phyloP scores from a whole-genome alignment of 305 asterid genomes.

The Fraxinus sp. region DNA sequence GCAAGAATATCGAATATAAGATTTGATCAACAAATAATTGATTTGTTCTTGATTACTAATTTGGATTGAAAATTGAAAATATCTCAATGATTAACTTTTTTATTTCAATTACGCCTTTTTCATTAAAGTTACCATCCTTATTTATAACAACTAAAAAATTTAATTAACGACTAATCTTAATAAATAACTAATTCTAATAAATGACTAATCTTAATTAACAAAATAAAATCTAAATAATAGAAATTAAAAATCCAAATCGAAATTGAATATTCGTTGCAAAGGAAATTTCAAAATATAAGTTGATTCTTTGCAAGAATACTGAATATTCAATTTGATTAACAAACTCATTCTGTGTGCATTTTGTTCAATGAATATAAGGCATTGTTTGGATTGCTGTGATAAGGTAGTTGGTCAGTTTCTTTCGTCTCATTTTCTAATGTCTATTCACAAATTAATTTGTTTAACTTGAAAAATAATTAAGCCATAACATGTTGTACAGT shows the following conservation, averaged over 20 bases:
- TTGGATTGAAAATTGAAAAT: neutral
- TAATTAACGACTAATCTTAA: too few relatives aligned
- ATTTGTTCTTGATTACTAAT: neutral
- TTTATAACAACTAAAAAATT: too few relatives aligned
- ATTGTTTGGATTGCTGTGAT: neutral
- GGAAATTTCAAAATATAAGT: too few relatives aligned
- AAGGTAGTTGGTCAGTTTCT: neutral
- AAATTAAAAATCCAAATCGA: too few relatives aligned
- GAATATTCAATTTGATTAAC: neutral
- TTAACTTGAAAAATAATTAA: neutral
- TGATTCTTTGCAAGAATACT: too few relatives aligned
- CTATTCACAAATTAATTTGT: neutral
- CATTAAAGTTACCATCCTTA: neutral
- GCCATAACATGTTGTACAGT: too few relatives aligned
- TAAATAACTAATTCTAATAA: too few relatives aligned
- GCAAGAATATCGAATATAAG: neutral
- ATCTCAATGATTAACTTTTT: neutral
- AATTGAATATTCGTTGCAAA: too few relatives aligned
- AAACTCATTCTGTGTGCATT: neutral
- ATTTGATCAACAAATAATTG: neutral
- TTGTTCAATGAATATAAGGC: neutral
- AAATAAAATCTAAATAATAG: too few relatives aligned
- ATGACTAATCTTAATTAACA: neutral
- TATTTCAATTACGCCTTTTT: too few relatives aligned
- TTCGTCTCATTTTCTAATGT: neutral